Evolutionary conservation across 106 monocot genomes (phyloP).

Genomic region (Ottelia alismoides): DNA sequence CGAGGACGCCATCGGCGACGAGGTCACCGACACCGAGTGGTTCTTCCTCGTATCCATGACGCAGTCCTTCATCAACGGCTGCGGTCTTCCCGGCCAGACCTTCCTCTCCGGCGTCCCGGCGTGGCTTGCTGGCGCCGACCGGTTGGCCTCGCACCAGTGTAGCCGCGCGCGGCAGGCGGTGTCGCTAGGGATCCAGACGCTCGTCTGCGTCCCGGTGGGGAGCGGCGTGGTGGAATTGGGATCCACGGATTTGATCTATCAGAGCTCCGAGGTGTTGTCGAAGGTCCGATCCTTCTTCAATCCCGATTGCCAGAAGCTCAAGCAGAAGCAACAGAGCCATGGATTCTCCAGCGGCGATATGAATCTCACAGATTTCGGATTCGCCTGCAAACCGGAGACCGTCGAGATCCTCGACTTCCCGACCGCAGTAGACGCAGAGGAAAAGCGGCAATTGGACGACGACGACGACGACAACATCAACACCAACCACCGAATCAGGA

Average conservation of each 20-base stretch:
- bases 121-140: conserved; percentile 29
- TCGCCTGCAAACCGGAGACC: too few species aligned
- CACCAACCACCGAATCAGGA: conserved; percentile 23
- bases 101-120: conserved; percentile 41
- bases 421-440: conserved; percentile 13
- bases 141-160: conserved; percentile 20
- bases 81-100: too few species aligned
- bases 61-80: too few species aligned
- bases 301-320: too few species aligned
- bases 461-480: too few species aligned
- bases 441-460: conserved; percentile 45
- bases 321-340: too few species aligned
- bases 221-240: too few species aligned
- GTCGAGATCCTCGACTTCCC: conserved; percentile 41
- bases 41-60: conserved; percentile 83
- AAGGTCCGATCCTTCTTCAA: too few species aligned
- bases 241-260: conserved; percentile 53
- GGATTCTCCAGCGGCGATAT: neutral
- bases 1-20: conserved; percentile 30
- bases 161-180: conserved; percentile 47
- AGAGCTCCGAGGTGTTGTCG: too few species aligned
- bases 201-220: conserved; percentile 52
- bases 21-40: too few species aligned
- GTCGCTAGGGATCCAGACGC: conserved; percentile 49
- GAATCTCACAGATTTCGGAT: conserved; percentile 2